These are phyloP conservation scores for Perilla frutescens DNA, from an alignment of 257 asterid species.

Conservation along the genomic window DNA sequence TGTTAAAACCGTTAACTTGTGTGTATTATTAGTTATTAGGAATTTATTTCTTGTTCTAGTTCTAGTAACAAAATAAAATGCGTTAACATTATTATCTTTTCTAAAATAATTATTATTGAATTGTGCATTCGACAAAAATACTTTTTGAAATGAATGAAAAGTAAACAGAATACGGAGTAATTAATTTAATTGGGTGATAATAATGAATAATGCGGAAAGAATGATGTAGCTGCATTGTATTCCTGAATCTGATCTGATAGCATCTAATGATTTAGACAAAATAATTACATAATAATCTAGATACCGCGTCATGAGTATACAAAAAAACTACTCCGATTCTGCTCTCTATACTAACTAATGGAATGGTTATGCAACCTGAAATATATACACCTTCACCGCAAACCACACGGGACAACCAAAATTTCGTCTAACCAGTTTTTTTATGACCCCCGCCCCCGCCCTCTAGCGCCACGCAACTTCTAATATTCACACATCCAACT, in stretches of 20 bases:
- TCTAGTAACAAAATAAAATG: too few relatives aligned
- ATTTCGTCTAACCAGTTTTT: conserved; percentile 35
- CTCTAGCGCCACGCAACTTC: conserved; percentile 33
- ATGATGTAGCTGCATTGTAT: conserved; percentile 25
- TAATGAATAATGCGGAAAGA: neutral
- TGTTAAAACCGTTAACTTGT: neutral
- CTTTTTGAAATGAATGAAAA: too few relatives aligned
- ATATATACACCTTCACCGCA: conserved; percentile 49
- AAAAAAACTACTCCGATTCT: conserved; percentile 11
- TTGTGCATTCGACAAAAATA: too few relatives aligned
- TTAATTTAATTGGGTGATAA: too few relatives aligned
- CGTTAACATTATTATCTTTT: too few relatives aligned
- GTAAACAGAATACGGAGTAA: too few relatives aligned
- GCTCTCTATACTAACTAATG: conserved; percentile 12
- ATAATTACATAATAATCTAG: conserved; percentile 34
- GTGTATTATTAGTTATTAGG: too few relatives aligned
- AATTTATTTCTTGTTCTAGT: too few relatives aligned
- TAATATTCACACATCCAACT: conserved; percentile 28
- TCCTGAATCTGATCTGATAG: neutral
- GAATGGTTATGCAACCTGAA: conserved; percentile 29
- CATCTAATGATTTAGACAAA: neutral
- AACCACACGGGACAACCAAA: conserved; percentile 42
- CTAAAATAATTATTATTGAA: too few relatives aligned
- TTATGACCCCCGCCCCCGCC: conserved; percentile 22
- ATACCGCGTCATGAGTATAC: neutral